A percentile compares a stretch with the other conserved stretches of the same genome.
Evolutionary conservation across 2,329 filamentous ascomycete species (phyloP).

Genomic region (Arthrinium puccinioides): DNA sequence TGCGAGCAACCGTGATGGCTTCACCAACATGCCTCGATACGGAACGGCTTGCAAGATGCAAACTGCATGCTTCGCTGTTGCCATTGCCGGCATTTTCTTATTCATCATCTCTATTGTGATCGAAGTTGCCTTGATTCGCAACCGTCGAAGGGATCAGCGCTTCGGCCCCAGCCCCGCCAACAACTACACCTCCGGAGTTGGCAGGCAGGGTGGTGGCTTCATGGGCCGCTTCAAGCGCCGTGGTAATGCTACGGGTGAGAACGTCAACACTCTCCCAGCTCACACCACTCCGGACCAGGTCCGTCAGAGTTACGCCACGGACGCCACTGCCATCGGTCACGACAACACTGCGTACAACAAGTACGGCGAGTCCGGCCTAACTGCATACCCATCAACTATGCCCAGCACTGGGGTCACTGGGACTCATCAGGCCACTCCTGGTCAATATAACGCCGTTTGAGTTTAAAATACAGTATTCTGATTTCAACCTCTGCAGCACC

Average conservation of each 20-base stretch:
- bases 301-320: constrained; percentile 28
- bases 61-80: constrained; percentile 68
- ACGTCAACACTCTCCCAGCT: constrained; percentile 25
- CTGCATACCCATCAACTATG: no score
- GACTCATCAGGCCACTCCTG: no score
- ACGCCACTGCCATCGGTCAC: constrained; percentile 22
- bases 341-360: constrained; percentile 18
- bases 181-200: constrained; percentile 31
- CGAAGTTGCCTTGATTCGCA: constrained; percentile 60
- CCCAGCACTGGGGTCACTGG: no score
- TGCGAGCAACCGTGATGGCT: constrained; percentile 40
- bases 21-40: constrained; percentile 39
- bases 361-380: constrained; percentile 17
- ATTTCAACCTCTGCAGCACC: no score
- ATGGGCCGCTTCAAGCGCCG: constrained; percentile 24
- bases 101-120: constrained; percentile 67
- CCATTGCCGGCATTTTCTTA: constrained; percentile 75
- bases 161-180: constrained; percentile 33
- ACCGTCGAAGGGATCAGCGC: constrained; percentile 50
- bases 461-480: no score
- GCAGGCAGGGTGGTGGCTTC: constrained; percentile 16
- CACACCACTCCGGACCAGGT: constrained; percentile 26
- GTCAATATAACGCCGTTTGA: no score
- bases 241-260: constrained; percentile 9
- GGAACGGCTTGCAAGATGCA: constrained; percentile 63